A percentile compares a stretch with the other conserved stretches of the same genome.
Conservation (phyloP, 2,329 filamentous ascomycete species). For the Ophiostoma sp. region DNA sequence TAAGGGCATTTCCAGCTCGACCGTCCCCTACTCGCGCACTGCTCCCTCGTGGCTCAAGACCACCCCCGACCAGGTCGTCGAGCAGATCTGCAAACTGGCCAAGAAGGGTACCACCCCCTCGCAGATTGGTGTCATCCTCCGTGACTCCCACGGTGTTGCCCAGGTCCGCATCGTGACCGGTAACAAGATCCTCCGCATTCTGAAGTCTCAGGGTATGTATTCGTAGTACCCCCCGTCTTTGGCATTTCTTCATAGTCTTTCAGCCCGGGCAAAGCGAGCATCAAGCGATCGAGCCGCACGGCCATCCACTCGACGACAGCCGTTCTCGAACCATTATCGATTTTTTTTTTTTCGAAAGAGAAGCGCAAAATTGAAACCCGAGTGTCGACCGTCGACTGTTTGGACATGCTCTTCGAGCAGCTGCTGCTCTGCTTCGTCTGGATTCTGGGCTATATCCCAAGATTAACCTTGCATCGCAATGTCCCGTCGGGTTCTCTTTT, state of each 20-base stretch:
- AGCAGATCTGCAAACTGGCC: slow-evolving; percentile 98
- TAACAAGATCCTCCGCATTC: slow-evolving; percentile 99
- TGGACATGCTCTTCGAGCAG: neutral
- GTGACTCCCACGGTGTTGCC: slow-evolving; percentile 96
- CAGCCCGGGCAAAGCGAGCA: neutral
- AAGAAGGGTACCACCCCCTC: slow-evolving; percentile 98
- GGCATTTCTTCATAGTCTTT: neutral
- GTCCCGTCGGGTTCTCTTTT: slow-evolving; percentile 3
- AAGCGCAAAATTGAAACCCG: neutral
- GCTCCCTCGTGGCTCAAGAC: slow-evolving; percentile 96
- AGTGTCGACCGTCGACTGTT: neutral
- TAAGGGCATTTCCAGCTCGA: slow-evolving; percentile 96
- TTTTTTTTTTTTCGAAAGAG: neutral
- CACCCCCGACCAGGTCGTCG: slow-evolving; percentile 95
- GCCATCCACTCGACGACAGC: neutral
- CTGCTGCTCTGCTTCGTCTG: neutral
- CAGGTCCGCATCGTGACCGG: slow-evolving; percentile 95
- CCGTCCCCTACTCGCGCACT: slow-evolving; percentile 93
- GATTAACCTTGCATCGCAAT: slow-evolving; percentile 9
- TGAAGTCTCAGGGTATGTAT: slow-evolving; percentile 92
- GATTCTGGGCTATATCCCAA: neutral
- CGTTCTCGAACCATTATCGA: neutral
- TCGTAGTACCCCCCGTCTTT: neutral
- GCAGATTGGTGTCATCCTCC: slow-evolving; percentile 97
- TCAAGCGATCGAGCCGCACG: neutral